Conservation (phyloP, 169 alveolate species). For the Plasmodium malariae region DNA sequence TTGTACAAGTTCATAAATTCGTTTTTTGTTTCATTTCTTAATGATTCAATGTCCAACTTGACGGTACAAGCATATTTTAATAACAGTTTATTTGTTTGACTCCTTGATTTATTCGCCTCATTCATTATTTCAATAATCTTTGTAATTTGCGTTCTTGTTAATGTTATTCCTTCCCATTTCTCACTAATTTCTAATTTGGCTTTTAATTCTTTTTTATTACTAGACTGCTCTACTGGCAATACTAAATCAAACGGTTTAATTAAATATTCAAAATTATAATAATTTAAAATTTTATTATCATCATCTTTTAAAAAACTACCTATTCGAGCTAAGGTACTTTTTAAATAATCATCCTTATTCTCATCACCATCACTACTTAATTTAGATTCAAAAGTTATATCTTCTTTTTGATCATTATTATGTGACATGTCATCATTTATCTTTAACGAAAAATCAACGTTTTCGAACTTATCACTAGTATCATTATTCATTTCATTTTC, state of each 20-base stretch:
- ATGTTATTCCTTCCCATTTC: constrained; percentile 83
- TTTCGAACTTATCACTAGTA: not conserved
- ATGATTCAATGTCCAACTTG: constrained; percentile 84
- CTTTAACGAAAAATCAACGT: not conserved
- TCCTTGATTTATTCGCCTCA: constrained; percentile 80
- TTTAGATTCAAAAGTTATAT: constrained; percentile 5
- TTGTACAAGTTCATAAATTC: constrained; percentile 87
- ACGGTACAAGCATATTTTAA: constrained; percentile 86
- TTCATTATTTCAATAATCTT: constrained; percentile 84
- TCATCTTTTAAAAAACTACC: constrained; percentile 40
- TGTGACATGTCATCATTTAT: not conserved
- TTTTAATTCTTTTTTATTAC: constrained; percentile 80
- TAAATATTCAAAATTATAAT: constrained; percentile 75
- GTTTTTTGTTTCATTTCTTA: constrained; percentile 83
- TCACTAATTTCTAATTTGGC: constrained; percentile 81
- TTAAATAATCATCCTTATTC: constrained; percentile 45
- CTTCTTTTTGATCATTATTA: constrained; percentile 3
- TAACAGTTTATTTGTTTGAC: constrained; percentile 81
- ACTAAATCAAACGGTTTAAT: constrained; percentile 78
- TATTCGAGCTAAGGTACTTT: constrained; percentile 33
- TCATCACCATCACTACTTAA: constrained; percentile 28
- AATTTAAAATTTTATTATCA: constrained; percentile 62
- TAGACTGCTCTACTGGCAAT: constrained; percentile 72
- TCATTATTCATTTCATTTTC: not conserved
- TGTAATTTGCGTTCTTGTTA: constrained; percentile 82